Percentiles rank a stretch among this genome's conserved stretches.
Evolutionary conservation across 306 rosid species (phyloP).

Genomic region (Cercis canadensis): DNA sequence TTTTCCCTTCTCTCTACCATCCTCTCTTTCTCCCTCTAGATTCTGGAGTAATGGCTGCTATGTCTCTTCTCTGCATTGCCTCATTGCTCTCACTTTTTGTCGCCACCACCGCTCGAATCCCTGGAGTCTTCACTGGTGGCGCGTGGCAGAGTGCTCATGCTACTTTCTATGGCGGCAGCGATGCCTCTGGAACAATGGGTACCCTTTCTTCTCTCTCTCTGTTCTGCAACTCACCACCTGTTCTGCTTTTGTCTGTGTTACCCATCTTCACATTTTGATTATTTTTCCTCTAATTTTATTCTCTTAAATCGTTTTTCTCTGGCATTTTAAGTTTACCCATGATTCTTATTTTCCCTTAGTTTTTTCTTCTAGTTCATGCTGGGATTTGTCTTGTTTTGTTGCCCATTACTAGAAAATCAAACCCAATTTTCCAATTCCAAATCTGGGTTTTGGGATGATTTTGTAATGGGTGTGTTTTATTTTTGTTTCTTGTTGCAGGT

Average conservation of each 20-base stretch:
- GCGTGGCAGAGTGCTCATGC: constrained; percentile 90
- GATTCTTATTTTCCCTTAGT: too few species aligned
- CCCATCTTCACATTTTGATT: too few species aligned
- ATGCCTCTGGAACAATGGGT: constrained; percentile 99
- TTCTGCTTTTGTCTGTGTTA: background rate
- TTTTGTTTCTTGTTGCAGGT: constrained; percentile 39
- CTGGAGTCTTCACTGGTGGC: constrained; percentile 74
- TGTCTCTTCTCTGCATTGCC: constrained; percentile 54
- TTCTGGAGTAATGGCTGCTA: constrained; percentile 53
- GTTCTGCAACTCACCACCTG: background rate
- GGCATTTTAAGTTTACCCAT: too few species aligned
- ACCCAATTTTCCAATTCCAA: too few species aligned
- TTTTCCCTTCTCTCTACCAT: constrained; percentile 10
- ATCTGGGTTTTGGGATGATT: background rate
- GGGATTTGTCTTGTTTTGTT: too few species aligned
- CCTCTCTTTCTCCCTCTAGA: too few species aligned
- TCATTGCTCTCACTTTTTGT: constrained; percentile 49
- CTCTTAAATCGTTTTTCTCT: too few species aligned
- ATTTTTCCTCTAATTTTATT: too few species aligned
- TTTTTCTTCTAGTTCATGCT: too few species aligned
- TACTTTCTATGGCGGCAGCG: constrained; percentile 97
- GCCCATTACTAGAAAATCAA: too few species aligned
- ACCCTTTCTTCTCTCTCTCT: background rate
- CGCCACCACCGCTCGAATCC: constrained; percentile 67
- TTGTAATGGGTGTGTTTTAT: background rate